These are phyloP conservation scores for Penicillium concentricum DNA, from an alignment of 2,329 filamentous ascomycete species.

Conservation along the genomic window DNA sequence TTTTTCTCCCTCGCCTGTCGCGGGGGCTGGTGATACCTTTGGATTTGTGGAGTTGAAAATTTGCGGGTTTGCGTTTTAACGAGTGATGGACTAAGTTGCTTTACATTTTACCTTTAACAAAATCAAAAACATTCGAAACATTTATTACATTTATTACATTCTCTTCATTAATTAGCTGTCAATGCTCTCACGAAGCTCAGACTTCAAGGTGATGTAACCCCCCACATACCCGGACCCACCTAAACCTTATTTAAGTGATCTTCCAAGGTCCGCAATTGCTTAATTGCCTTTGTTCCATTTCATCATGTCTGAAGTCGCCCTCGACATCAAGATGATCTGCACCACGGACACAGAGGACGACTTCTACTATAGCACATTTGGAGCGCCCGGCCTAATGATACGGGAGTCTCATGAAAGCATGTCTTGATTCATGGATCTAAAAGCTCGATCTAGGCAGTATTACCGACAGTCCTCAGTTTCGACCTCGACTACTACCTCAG, in stretches of 20 bases:
- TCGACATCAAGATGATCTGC: background rate
- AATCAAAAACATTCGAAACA: conserved; percentile 16
- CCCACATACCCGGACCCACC: background rate
- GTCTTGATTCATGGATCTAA: background rate
- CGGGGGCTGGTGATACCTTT: conserved; percentile 20
- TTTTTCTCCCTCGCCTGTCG: conserved; percentile 4
- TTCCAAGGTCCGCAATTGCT: background rate
- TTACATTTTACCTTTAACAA: conserved; percentile 6
- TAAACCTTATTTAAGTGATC: background rate
- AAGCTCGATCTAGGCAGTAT: background rate
- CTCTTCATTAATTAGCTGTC: background rate
- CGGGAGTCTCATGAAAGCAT: background rate
- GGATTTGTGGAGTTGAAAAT: conserved; percentile 17
- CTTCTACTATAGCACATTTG: background rate
- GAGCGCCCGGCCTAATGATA: background rate
- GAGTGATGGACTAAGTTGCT: conserved; percentile 11
- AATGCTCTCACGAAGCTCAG: background rate
- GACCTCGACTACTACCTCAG: background rate
- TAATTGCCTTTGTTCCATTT: too few relatives aligned
- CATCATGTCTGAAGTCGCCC: background rate
- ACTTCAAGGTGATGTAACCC: background rate
- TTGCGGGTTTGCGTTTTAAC: conserved; percentile 8
- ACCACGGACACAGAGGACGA: too few relatives aligned
- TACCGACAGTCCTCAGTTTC: too few relatives aligned
- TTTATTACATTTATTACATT: background rate